Conservation (phyloP, 495 filamentous ascomycete species). For the Rostrohypoxylon terebratum region DNA sequence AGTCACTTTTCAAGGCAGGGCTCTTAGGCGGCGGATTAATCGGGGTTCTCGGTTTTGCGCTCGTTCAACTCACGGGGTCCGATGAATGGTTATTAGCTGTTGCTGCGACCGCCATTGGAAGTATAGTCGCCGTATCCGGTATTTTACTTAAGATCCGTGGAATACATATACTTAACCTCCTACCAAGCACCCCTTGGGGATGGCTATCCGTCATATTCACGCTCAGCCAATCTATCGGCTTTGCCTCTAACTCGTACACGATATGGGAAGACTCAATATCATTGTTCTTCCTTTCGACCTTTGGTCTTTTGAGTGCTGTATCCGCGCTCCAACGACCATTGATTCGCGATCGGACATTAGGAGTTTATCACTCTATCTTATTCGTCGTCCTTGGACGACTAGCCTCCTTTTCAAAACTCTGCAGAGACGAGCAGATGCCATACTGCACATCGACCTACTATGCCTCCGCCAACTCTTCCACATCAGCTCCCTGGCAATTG, state of each 20-base stretch:
- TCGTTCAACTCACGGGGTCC: constrained; percentile 45
- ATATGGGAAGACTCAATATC: constrained; percentile 98
- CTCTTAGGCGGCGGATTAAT: constrained; percentile 48
- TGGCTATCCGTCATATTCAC: constrained; percentile 86
- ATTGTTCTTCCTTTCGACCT: constrained; percentile 90
- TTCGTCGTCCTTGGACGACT: constrained; percentile 86
- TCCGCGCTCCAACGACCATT: constrained; percentile 77
- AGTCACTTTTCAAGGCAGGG: constrained; percentile 51
- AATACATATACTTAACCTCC: constrained; percentile 63
- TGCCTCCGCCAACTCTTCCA: constrained; percentile 88
- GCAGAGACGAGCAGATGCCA: constrained; percentile 98
- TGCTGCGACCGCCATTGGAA: constrained; percentile 67
- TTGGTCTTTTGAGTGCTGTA: constrained; percentile 77
- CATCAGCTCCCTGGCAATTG: constrained; percentile 92
- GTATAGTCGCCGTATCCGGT: constrained; percentile 70
- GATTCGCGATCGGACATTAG: constrained; percentile 73
- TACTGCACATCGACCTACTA: constrained; percentile 97
- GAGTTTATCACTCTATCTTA: constrained; percentile 82
- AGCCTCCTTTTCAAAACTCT: constrained; percentile 90
- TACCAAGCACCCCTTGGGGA: constrained; percentile 88
- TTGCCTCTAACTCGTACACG: constrained; percentile 97
- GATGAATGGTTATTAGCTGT: constrained; percentile 56
- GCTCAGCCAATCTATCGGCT: constrained; percentile 83
- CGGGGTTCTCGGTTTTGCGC: constrained; percentile 36
- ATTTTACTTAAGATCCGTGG: constrained; percentile 63